A percentile compares a stretch with the other conserved stretches of the same genome.
phyloP scores from a whole-genome alignment of 805 yeast species.

The Kodamaea lidongshanica region DNA sequence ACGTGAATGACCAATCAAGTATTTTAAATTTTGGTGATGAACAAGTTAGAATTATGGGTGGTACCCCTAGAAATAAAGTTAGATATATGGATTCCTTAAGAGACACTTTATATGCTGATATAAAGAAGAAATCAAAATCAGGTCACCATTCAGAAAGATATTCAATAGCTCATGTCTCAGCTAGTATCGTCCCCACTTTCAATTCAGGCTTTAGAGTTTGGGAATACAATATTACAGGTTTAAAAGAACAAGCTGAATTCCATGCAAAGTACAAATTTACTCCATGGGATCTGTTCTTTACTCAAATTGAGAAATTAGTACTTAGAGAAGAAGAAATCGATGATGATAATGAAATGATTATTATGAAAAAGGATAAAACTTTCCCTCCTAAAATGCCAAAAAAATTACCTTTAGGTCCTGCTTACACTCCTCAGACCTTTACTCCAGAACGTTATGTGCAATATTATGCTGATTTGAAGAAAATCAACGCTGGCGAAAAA shows the following conservation, averaged over 20 bases:
- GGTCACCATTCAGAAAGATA: conserved; percentile 51
- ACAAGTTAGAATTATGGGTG: conserved; percentile 42
- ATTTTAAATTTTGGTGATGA: conserved; percentile 10
- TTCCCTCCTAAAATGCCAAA: conserved; percentile 57
- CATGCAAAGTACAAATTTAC: conserved; percentile 17
- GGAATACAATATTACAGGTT: conserved; percentile 72
- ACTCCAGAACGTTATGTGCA: conserved; percentile 71
- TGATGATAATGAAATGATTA: conserved; percentile 8
- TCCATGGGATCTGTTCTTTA: conserved; percentile 59
- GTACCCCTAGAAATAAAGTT: conserved; percentile 63
- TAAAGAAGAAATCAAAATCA: conserved; percentile 40
- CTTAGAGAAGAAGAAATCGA: conserved; percentile 17
- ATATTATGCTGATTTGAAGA: conserved; percentile 59
- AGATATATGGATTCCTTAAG: conserved; percentile 54
- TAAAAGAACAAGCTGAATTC: conserved; percentile 24
- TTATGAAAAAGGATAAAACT: conserved; percentile 46
- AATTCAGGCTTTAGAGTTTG: conserved; percentile 79
- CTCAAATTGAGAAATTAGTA: conserved; percentile 33
- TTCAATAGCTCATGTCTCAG: conserved; percentile 60
- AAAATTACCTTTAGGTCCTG: conserved; percentile 62
- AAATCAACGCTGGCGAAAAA: conserved; percentile 39
- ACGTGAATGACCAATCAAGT: conserved; percentile 16
- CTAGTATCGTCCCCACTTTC: conserved; percentile 78
- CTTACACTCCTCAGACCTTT: conserved; percentile 61
- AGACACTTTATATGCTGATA: conserved; percentile 44